Evolutionary conservation across 495 filamentous ascomycete genomes (phyloP).

Genomic region (Evernia prunastri): DNA sequence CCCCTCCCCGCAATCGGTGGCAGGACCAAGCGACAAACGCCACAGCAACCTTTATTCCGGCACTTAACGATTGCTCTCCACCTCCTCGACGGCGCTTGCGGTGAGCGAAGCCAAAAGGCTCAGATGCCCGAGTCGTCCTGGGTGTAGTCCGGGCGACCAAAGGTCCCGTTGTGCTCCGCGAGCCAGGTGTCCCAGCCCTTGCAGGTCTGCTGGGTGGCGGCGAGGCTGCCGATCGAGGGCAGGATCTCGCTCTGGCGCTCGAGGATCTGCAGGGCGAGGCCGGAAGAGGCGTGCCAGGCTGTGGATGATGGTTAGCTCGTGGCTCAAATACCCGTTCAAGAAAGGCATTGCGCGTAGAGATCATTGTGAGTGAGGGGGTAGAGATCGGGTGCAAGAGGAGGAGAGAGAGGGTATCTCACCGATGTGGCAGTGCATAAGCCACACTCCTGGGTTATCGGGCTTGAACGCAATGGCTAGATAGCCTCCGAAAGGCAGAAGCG

Average conservation of each 20-base stretch:
- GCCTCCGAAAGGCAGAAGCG: slow-evolving; percentile 40
- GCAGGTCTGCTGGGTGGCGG: neutral
- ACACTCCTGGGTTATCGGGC: slow-evolving; percentile 51
- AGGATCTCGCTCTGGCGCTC: slow-evolving; percentile 32
- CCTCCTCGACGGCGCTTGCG: neutral
- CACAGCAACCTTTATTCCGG: too few relatives aligned
- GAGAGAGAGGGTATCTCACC: slow-evolving; percentile 24
- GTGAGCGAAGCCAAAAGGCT: neutral
- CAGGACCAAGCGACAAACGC: too few relatives aligned
- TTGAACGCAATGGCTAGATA: slow-evolving; percentile 47
- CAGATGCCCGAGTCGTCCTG: slow-evolving; percentile 13
- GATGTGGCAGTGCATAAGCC: slow-evolving; percentile 55
- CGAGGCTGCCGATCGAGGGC: neutral
- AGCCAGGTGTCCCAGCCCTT: slow-evolving; percentile 9
- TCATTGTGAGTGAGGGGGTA: too few relatives aligned
- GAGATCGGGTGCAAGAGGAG: slow-evolving; percentile 7
- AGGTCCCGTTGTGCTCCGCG: neutral
- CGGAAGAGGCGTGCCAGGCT: slow-evolving; percentile 46
- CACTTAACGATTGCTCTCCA: too few relatives aligned
- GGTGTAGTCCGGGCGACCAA: neutral
- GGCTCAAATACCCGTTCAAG: too few relatives aligned
- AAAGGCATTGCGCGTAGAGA: too few relatives aligned
- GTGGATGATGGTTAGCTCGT: neutral
- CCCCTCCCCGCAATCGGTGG: too few relatives aligned
- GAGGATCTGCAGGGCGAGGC: slow-evolving; percentile 44